These are phyloP conservation scores for Fomitopsis pulvina DNA, from an alignment of 768 basidiomycete genomes.

Conservation along the genomic window DNA sequence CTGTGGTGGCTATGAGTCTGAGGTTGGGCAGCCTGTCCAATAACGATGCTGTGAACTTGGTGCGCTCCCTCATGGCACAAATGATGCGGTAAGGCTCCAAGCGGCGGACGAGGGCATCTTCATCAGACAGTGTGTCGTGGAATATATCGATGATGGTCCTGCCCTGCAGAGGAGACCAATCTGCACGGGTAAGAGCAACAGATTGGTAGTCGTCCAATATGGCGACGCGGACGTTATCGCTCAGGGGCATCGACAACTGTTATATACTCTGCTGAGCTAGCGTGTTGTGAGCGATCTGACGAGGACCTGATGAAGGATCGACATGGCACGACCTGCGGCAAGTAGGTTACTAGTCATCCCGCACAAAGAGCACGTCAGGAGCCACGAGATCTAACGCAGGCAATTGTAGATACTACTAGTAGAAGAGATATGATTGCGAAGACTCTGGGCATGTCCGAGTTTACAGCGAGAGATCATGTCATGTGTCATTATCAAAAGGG, in stretches of 20 bases:
- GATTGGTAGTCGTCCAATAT: slow-evolving; percentile 60
- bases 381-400: not conserved
- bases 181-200: slow-evolving; percentile 42
- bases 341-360: not conserved
- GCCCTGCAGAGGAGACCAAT: slow-evolving; percentile 43
- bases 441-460: slow-evolving; percentile 6
- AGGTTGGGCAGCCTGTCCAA: slow-evolving; percentile 54
- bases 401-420: not conserved
- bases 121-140: slow-evolving; percentile 44
- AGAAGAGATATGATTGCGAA: not conserved
- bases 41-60: slow-evolving; percentile 43
- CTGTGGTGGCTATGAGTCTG: slow-evolving; percentile 55
- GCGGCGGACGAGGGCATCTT: slow-evolving; percentile 41
- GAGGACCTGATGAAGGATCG: too few relatives aligned
- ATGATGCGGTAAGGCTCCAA: slow-evolving; percentile 49
- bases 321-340: too few relatives aligned
- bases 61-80: slow-evolving; percentile 63
- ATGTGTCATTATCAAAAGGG: slow-evolving; percentile 66
- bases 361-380: not conserved
- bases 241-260: not conserved
- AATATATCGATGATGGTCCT: slow-evolving; percentile 38
- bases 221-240: slow-evolving; percentile 33
- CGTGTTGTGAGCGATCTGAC: too few relatives aligned
- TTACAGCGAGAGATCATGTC: slow-evolving; percentile 11
- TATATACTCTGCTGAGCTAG: too few relatives aligned